A percentile compares a stretch with the other conserved stretches of the same genome.
Conservation (phyloP, 2,329 filamentous ascomycete genomes). For the Ceratocystis cubensis region DNA sequence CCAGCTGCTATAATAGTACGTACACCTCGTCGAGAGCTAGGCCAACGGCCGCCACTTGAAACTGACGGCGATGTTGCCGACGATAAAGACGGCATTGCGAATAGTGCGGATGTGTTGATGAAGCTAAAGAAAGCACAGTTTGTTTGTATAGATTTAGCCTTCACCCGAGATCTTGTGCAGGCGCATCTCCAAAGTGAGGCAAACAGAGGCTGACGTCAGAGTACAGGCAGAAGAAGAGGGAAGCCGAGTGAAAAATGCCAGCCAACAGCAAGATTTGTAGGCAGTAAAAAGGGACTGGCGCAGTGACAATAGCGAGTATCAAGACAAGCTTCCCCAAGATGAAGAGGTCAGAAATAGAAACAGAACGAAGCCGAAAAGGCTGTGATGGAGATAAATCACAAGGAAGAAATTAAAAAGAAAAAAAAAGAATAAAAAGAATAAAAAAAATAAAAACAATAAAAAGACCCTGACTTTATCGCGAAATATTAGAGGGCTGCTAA, state of each 20-base stretch:
- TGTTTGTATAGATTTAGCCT: constrained; percentile 10
- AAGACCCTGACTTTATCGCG: background rate
- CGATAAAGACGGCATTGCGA: constrained; percentile 14
- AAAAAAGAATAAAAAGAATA: background rate
- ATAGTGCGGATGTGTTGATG: background rate
- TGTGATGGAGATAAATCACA: too few relatives aligned
- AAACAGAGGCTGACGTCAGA: constrained; percentile 9
- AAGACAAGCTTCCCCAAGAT: background rate
- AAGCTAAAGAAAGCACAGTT: background rate
- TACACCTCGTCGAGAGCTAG: constrained; percentile 10
- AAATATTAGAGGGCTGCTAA: background rate
- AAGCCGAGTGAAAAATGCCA: background rate
- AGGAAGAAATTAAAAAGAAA: background rate
- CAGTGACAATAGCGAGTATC: background rate
- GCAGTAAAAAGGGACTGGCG: background rate
- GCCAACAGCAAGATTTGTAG: background rate
- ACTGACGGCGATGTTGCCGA: constrained; percentile 4
- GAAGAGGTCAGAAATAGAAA: background rate
- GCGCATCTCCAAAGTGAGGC: constrained; percentile 10
- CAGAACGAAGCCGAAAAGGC: background rate
- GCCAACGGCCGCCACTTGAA: constrained; percentile 9
- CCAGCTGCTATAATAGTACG: background rate
- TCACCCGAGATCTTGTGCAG: constrained; percentile 6
- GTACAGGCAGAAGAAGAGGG: background rate
- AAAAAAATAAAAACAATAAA: background rate